These are phyloP conservation scores for Phytophthora hibernalis DNA, from an alignment of 352 stramenopile species.

Conservation along the genomic window DNA sequence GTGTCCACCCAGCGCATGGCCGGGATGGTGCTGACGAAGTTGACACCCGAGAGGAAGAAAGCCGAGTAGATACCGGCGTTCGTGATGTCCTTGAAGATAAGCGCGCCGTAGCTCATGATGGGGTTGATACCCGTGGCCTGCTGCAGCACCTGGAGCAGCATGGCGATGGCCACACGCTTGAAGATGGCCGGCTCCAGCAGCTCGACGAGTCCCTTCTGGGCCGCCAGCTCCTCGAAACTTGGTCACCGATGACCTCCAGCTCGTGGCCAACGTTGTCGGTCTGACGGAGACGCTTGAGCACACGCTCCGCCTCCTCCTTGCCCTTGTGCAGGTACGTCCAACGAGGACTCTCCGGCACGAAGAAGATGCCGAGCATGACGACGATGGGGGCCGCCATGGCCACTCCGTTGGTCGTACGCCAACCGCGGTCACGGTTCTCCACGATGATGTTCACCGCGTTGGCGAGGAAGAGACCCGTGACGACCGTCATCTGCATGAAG, in stretches of 20 bases:
- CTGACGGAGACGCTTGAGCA: conserved; percentile 37
- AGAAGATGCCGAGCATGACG: too few relatives aligned
- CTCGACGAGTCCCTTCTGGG: conserved; percentile 27
- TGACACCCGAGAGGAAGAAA: too few relatives aligned
- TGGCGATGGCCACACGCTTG: conserved; percentile 42
- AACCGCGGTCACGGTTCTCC: too few relatives aligned
- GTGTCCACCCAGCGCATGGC: conserved; percentile 40
- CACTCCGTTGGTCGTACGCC: too few relatives aligned
- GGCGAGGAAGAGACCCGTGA: too few relatives aligned
- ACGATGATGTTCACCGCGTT: too few relatives aligned
- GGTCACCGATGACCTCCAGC: conserved; percentile 43
- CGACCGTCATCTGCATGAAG: too few relatives aligned
- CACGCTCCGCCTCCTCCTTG: conserved; percentile 42
- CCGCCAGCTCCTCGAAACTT: conserved; percentile 35
- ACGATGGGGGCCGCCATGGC: too few relatives aligned
- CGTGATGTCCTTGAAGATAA: too few relatives aligned
- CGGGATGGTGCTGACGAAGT: conserved; percentile 1
- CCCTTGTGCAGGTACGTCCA: conserved; percentile 58
- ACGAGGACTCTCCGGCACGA: conserved; percentile 58
- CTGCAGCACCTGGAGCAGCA: conserved; percentile 50
- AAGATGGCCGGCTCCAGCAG: conserved; percentile 33
- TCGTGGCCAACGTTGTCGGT: conserved; percentile 39
- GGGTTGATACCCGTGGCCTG: conserved; percentile 47
- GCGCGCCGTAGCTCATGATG: conserved; percentile 32
- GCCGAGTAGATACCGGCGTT: too few relatives aligned